phyloP scores from a whole-genome alignment of 2,329 filamentous ascomycete species.

The Arthroderma sp. region DNA sequence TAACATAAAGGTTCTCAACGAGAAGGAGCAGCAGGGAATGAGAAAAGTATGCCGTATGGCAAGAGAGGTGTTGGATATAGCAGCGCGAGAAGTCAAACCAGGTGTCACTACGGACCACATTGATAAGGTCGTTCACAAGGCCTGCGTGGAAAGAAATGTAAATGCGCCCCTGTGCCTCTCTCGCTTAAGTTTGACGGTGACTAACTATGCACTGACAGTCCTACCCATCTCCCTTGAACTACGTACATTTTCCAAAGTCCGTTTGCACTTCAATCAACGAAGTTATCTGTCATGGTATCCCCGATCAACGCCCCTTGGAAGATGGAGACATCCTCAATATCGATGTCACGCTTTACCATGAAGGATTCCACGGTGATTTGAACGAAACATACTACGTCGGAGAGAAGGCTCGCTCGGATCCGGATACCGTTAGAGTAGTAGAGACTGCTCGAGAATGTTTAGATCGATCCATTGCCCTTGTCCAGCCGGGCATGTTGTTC shows the following conservation, averaged over 20 bases:
- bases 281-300: slow-evolving; percentile 97
- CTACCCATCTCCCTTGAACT: slow-evolving; percentile 90
- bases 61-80: slow-evolving; percentile 84
- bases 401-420: slow-evolving; percentile 67
- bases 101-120: slow-evolving; percentile 93
- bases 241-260: slow-evolving; percentile 93
- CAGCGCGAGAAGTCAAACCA: slow-evolving; percentile 69
- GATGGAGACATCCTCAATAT: slow-evolving; percentile 97
- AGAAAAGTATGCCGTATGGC: slow-evolving; percentile 78
- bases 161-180: slow-evolving; percentile 21
- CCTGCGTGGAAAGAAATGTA: slow-evolving; percentile 83
- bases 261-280: slow-evolving; percentile 95
- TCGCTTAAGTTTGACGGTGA: neutral
- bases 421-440: slow-evolving; percentile 78
- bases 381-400: slow-evolving; percentile 99
- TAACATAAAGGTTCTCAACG: slow-evolving; percentile 71
- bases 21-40: slow-evolving; percentile 75
- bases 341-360: slow-evolving; percentile 87
- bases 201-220: slow-evolving; percentile 43
- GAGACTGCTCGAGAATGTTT: slow-evolving; percentile 82
- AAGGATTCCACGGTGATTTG: slow-evolving; percentile 87
- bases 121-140: slow-evolving; percentile 88
- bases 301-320: slow-evolving; percentile 70
- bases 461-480: slow-evolving; percentile 76
- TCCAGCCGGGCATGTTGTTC: slow-evolving; percentile 88